Conservation (phyloP, 805 yeast species). For the Suhomyces prunicola region DNA sequence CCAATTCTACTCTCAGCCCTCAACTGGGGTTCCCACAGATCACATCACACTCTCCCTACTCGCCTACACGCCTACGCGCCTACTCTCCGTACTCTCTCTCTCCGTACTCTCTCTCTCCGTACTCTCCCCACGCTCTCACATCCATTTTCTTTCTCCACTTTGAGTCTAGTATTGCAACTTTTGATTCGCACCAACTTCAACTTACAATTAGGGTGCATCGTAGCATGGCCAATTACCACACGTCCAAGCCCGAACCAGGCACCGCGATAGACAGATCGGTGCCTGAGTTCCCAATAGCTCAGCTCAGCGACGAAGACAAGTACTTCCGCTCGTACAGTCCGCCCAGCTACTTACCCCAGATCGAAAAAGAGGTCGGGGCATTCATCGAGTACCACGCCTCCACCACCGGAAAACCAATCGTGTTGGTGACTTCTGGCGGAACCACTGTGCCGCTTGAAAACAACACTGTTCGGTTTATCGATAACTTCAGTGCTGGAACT, state of each 20-base stretch:
- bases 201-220: too few relatives aligned
- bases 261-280: constrained; percentile 78
- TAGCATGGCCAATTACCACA: constrained; percentile 27
- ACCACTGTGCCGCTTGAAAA: constrained; percentile 97
- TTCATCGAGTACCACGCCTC: constrained; percentile 58
- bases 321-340: constrained; percentile 72
- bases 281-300: constrained; percentile 78
- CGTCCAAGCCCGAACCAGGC: constrained; percentile 65
- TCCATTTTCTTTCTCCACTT: too few relatives aligned
- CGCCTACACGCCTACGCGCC: too few relatives aligned
- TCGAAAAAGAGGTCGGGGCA: constrained; percentile 52
- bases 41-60: too few relatives aligned
- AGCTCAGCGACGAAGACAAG: constrained; percentile 63
- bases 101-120: too few relatives aligned
- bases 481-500: constrained; percentile 96
- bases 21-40: too few relatives aligned
- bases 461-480: constrained; percentile 94
- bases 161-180: too few relatives aligned
- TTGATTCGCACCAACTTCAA: too few relatives aligned
- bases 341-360: constrained; percentile 68
- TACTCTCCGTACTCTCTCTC: too few relatives aligned
- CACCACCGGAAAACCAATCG: constrained; percentile 52
- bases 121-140: too few relatives aligned
- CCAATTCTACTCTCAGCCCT: too few relatives aligned
- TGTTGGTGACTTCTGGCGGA: constrained; percentile 91